phyloP scores from a whole-genome alignment of 2,329 filamentous ascomycete species.

The Fusarium proliferatum region DNA sequence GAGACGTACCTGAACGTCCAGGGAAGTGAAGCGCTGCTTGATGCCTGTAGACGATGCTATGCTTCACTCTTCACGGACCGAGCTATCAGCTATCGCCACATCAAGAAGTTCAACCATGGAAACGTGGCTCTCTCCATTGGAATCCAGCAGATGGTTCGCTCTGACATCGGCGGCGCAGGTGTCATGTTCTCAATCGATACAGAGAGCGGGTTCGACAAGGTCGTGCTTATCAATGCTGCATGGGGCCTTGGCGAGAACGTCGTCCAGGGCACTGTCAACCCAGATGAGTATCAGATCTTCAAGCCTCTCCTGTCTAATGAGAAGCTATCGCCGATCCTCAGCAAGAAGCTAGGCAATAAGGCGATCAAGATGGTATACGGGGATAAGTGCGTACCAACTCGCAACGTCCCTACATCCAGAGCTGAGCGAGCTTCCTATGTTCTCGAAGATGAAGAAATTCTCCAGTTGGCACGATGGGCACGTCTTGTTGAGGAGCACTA shows the following conservation, averaged over 20 bases:
- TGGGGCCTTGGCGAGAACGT: constrained; percentile 55
- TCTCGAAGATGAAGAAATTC: constrained; percentile 49
- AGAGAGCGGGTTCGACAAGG: constrained; percentile 52
- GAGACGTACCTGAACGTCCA: constrained; percentile 53
- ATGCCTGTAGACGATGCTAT: constrained; percentile 52
- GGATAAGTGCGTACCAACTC: constrained; percentile 43
- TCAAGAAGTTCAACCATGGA: constrained; percentile 44
- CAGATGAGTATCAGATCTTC: constrained; percentile 54
- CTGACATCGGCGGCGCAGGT: constrained; percentile 50
- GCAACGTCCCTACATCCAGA: constrained; percentile 52
- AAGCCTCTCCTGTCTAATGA: constrained; percentile 48
- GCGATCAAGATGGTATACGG: constrained; percentile 51
- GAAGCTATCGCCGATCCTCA: constrained; percentile 47
- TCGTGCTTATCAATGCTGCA: constrained; percentile 51
- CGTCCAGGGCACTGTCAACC: constrained; percentile 52
- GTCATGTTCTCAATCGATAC: constrained; percentile 56
- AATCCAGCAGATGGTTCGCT: constrained; percentile 48
- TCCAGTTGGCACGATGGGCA: constrained; percentile 51
- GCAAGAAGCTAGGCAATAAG: constrained; percentile 51
- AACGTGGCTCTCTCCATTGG: constrained; percentile 46
- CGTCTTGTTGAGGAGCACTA: constrained; percentile 52
- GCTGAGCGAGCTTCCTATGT: constrained; percentile 49
- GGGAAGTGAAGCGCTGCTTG: constrained; percentile 46
- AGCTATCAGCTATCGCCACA: constrained; percentile 51
- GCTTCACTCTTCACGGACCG: constrained; percentile 54